Conservation (phyloP, 2,329 filamentous ascomycete species). For the Hypoxylon sp. region DNA sequence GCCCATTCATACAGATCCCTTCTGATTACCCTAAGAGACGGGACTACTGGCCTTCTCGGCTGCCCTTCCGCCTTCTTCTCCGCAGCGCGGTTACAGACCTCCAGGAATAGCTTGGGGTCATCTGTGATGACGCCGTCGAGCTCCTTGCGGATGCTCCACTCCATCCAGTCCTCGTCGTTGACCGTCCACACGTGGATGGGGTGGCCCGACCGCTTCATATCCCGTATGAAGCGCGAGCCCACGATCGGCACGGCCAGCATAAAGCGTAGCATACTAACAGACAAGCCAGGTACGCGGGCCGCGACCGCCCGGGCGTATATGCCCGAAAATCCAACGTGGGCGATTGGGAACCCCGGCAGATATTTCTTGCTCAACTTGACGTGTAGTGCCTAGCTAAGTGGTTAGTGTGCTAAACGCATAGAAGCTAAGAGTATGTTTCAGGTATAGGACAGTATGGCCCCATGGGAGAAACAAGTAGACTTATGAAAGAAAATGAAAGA, state of each 20-base stretch:
- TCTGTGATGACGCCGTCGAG: slow-evolving; percentile 91
- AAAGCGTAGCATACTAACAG: slow-evolving; percentile 82
- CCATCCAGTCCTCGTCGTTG: slow-evolving; percentile 83
- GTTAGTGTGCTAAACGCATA: not conserved
- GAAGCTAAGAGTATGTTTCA: not conserved
- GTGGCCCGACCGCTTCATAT: slow-evolving; percentile 67
- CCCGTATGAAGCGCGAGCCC: slow-evolving; percentile 75
- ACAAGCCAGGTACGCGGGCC: slow-evolving; percentile 70
- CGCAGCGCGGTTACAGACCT: slow-evolving; percentile 64
- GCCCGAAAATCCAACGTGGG: slow-evolving; percentile 77
- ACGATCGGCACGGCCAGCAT: slow-evolving; percentile 75
- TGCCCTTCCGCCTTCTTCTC: slow-evolving; percentile 8
- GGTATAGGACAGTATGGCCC: not conserved
- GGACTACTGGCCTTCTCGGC: not conserved
- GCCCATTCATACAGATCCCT: slow-evolving; percentile 14
- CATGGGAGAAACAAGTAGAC: not conserved
- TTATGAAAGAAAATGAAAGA: not conserved
- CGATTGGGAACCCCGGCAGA: slow-evolving; percentile 72
- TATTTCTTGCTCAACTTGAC: slow-evolving; percentile 72
- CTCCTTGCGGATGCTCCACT: slow-evolving; percentile 76
- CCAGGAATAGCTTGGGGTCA: slow-evolving; percentile 76
- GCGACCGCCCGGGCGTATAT: slow-evolving; percentile 80
- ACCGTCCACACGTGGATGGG: slow-evolving; percentile 88
- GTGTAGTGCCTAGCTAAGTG: slow-evolving; percentile 68
- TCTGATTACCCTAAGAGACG: not conserved